phyloP scores from a whole-genome alignment of 805 yeast genomes.

The Diddensiella transvaalensis region DNA sequence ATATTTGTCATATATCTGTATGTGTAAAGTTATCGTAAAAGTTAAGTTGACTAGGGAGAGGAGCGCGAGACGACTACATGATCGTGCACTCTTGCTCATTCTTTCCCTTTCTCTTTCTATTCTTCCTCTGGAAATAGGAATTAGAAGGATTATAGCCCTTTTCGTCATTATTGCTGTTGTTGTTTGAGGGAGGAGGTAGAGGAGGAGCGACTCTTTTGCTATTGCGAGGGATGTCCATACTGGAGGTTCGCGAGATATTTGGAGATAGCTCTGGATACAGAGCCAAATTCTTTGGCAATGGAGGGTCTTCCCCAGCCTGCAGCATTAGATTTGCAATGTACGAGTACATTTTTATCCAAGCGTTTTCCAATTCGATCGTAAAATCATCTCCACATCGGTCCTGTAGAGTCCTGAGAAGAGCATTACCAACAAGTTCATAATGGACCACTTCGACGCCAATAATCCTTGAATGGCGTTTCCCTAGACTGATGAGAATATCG shows the following conservation, averaged over 20 bases:
- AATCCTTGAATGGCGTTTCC: slow-evolving; percentile 72
- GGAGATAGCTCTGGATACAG: slow-evolving; percentile 15
- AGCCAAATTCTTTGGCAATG: slow-evolving; percentile 16
- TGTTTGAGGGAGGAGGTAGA: neutral
- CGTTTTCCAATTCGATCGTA: slow-evolving; percentile 29
- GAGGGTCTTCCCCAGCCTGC: slow-evolving; percentile 35
- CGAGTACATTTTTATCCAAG: slow-evolving; percentile 32
- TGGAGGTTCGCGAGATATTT: slow-evolving; percentile 1
- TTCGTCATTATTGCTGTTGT: neutral
- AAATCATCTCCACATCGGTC: slow-evolving; percentile 27
- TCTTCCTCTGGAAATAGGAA: slow-evolving; percentile 15
- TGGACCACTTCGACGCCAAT: slow-evolving; percentile 55
- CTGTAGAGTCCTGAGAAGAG: slow-evolving; percentile 26
- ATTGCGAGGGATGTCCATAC: slow-evolving; percentile 1
- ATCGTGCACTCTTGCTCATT: slow-evolving; percentile 17
- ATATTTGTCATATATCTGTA: no score
- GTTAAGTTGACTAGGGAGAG: no score
- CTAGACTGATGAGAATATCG: slow-evolving; percentile 58
- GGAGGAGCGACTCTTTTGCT: slow-evolving; percentile 1
- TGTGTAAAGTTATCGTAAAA: no score
- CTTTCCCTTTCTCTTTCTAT: slow-evolving; percentile 10
- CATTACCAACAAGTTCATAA: slow-evolving; percentile 30
- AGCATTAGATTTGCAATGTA: slow-evolving; percentile 30
- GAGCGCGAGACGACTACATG: no score
- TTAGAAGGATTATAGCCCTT: slow-evolving; percentile 15